Conservation (phyloP, 83 land plant genomes). For the Larix sibirica region DNA sequence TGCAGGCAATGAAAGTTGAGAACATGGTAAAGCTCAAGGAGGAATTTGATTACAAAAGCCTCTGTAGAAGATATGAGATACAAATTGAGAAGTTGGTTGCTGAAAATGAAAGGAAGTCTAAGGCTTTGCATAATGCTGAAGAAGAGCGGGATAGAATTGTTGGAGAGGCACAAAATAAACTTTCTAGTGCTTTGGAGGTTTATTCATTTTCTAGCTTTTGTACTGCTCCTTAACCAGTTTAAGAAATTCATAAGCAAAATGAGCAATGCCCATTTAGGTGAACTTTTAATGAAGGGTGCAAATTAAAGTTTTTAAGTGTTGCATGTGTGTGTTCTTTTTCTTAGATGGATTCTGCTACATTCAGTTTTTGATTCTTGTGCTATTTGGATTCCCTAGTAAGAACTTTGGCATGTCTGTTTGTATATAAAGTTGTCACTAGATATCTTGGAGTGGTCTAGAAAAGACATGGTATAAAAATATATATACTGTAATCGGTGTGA, state of each 20-base stretch:
- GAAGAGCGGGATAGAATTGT: conserved; percentile 66
- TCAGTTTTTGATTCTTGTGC: not conserved
- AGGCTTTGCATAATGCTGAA: conserved; percentile 42
- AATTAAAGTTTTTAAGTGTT: not conserved
- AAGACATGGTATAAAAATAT: no score
- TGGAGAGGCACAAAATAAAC: conserved; percentile 69
- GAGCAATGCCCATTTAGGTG: not conserved
- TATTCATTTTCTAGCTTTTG: not conserved
- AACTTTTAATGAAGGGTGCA: not conserved
- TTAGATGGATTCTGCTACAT: not conserved
- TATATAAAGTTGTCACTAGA: no score
- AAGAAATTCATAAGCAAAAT: not conserved
- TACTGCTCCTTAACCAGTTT: not conserved
- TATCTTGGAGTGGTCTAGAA: no score
- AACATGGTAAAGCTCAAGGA: conserved; percentile 91
- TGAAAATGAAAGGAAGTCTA: conserved; percentile 78
- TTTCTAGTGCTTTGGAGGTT: conserved; percentile 65
- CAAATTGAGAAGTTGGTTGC: conserved; percentile 72
- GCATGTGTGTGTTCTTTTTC: not conserved
- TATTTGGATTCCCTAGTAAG: not conserved
- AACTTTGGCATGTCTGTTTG: not conserved
- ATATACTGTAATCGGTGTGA: no score
- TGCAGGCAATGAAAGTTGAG: conserved; percentile 95
- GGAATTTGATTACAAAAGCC: conserved; percentile 93
- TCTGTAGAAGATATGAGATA: conserved; percentile 78